These are phyloP conservation scores for Trapa incisa DNA, from an alignment of 345 rosid genomes.

Conservation along the genomic window DNA sequence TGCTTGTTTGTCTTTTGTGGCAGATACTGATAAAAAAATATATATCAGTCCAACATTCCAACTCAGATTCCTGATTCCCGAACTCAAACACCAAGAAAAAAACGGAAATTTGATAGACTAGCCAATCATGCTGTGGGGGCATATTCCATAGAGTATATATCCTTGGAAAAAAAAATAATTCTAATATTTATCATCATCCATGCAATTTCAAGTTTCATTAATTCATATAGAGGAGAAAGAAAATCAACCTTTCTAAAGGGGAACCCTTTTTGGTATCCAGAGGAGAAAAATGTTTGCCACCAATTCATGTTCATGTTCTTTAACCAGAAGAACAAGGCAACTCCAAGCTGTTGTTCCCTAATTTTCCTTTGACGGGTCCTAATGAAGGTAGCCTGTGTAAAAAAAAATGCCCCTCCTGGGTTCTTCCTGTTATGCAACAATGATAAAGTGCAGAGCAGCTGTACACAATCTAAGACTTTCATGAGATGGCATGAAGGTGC, in stretches of 20 bases:
- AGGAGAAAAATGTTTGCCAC: neutral
- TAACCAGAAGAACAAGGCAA: too few species aligned
- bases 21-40: constrained; percentile 6
- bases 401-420: neutral
- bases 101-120: too few species aligned
- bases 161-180: too few species aligned
- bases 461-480: neutral
- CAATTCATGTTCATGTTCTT: neutral
- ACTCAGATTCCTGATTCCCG: too few species aligned
- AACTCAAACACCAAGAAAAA: neutral
- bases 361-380: too few species aligned
- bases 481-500: too few species aligned
- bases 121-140: neutral
- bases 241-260: too few species aligned
- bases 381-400: neutral
- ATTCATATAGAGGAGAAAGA: too few species aligned
- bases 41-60: neutral
- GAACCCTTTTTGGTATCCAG: neutral
- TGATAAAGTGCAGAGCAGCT: neutral
- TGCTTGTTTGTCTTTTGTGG: neutral
- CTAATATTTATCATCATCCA: too few species aligned
- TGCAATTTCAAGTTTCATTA: too few species aligned
- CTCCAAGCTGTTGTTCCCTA: too few species aligned
- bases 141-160: neutral
- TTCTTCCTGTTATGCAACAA: neutral